phyloP scores from a whole-genome alignment of 352 stramenopile species.

The Phytophthora sojae region DNA sequence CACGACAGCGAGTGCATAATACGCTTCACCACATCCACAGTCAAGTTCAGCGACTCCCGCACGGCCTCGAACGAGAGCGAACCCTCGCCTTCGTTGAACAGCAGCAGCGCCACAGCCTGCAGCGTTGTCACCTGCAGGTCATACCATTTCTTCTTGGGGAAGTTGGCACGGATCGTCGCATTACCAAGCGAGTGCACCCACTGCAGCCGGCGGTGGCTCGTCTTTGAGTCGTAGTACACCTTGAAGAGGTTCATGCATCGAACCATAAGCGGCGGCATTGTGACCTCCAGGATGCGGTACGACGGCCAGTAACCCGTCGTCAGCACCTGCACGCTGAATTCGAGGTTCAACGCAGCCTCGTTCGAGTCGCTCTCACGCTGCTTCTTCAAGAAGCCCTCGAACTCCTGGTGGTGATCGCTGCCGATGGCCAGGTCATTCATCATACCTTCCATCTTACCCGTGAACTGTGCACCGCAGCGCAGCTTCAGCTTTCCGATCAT shows the following conservation, averaged over 20 bases:
- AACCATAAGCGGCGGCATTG: slow-evolving; percentile 93
- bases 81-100: slow-evolving; percentile 93
- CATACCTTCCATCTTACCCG: slow-evolving; percentile 99
- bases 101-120: slow-evolving; percentile 96
- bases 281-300: slow-evolving; percentile 97
- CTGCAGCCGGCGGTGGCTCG: slow-evolving; percentile 95
- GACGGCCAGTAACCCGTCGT: slow-evolving; percentile 99
- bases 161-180: slow-evolving; percentile 90
- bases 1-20: slow-evolving; percentile 99
- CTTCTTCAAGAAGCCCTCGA: slow-evolving; percentile 93
- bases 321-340: slow-evolving; percentile 98
- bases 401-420: slow-evolving; percentile 97
- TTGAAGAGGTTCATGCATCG: slow-evolving; percentile 98
- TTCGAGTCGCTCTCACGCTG: slow-evolving; percentile 69
- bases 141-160: slow-evolving; percentile 93
- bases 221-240: slow-evolving; percentile 94
- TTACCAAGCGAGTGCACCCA: slow-evolving; percentile 98
- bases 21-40: slow-evolving; percentile 96
- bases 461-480: slow-evolving; percentile 99
- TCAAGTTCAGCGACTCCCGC: slow-evolving; percentile 93
- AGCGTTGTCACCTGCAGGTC: slow-evolving; percentile 98
- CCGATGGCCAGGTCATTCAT: slow-evolving; percentile 98
- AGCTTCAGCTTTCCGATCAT: slow-evolving; percentile 99
- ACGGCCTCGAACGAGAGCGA: slow-evolving; percentile 93
- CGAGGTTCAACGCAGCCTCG: slow-evolving; percentile 72